Evolutionary conservation across 768 basidiomycete species (phyloP).

Genomic region (Kondoa malvinella): DNA sequence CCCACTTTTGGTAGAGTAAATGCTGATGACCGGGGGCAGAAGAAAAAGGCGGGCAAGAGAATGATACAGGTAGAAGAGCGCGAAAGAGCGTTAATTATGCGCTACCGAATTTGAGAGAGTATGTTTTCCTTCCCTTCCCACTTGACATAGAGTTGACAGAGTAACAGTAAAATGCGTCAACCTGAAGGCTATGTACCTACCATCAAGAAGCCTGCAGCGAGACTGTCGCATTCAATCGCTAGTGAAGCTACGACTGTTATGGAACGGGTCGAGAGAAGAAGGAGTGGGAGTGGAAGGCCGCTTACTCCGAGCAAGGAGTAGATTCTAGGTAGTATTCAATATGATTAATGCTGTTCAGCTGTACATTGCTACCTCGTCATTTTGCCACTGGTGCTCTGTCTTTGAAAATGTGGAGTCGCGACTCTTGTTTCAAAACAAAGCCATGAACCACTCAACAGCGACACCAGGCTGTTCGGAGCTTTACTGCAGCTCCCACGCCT

Average conservation of each 20-base stretch:
- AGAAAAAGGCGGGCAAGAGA: constrained; percentile 8
- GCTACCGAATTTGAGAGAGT: constrained; percentile 26
- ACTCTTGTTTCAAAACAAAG: no score
- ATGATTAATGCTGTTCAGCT: no score
- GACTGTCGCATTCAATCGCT: constrained; percentile 5
- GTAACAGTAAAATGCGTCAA: constrained; percentile 23
- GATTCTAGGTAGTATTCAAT: no score
- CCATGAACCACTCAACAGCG: background rate
- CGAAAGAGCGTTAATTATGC: constrained; percentile 26
- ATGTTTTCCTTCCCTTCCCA: constrained; percentile 1
- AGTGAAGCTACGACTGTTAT: constrained; percentile 5
- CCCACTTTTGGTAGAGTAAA: no score
- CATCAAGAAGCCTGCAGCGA: constrained; percentile 8
- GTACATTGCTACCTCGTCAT: no score
- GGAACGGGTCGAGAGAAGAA: background rate
- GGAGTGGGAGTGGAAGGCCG: no score
- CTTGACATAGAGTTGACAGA: background rate
- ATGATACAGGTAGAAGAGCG: constrained; percentile 17
- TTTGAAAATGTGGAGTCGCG: no score
- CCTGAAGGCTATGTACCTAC: constrained; percentile 23
- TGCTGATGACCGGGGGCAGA: constrained; percentile 2
- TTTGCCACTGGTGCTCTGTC: no score
- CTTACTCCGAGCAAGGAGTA: no score
- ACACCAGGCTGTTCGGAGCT: background rate
- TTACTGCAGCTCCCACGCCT: no score